Base-by-base conservation (phyloP, 2,329 filamentous ascomycete genomes). In the Colletotrichum musae region DNA sequence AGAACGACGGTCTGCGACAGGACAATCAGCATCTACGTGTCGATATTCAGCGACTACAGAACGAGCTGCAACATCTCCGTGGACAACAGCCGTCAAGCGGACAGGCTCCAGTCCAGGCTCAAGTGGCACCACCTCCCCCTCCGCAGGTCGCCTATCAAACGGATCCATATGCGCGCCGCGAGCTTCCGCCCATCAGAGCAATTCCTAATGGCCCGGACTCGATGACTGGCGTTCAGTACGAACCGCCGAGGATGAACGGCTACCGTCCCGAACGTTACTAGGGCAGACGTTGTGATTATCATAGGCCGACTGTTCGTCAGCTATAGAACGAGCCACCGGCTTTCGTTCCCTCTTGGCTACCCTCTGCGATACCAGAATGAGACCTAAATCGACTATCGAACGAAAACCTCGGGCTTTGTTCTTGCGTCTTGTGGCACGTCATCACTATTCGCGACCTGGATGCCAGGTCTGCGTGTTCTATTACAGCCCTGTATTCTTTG, bases 191-290 rank as follows among this genome's bases (percentile, higher is more conserved):
- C 2, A 80, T 91, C 43, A 81, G 80, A 58, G 79, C 78, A 64
- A 76, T 85, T 9, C 75, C 80, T 5, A 81, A 78, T 36, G 79
- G 78, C 0, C 86, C 89, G 1, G 89, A 91, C 24, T 87, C 88
- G 1, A 92, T 92, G 89, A 90, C 88, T 1, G 89, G 89, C 2
- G 88, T 92, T 6, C 89, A 91, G 74, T 92, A 91, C 59, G 88
- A 89, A 32, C 79, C 80, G 6, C 80, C 85, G 2, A 81, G 84
- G 24, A 71, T 79, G 7, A 85, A 84, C 68, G 85, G 85, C 5
- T 88, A 83, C 72, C 83, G 85, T 50, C 76, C 75, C 64, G 84
- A 81, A 51, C 75, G 80, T 60, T 81, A 80, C 65, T 82, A 74
- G 58, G 24, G 3, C 26, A 12, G 28, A 9, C 28, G 28, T 6